Evolutionary conservation across 768 basidiomycete species (phyloP), one percentile per base, ranked within the genome.

Genomic region (Tephrocybe sp.): DNA sequence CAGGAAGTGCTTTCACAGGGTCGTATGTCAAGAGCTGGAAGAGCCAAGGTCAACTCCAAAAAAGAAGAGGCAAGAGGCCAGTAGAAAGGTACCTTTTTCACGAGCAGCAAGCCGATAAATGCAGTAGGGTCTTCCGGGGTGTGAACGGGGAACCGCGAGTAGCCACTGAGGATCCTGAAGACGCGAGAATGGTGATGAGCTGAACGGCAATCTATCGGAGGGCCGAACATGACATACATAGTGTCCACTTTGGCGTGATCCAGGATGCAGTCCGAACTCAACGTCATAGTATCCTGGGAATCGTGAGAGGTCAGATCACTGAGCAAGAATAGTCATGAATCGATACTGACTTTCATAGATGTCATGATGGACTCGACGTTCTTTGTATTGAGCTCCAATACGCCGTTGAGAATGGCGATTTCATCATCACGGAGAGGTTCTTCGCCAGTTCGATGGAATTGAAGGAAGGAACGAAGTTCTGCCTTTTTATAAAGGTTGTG

Each of bases 81-180:
- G 8, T 19, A 1, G 11, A 13, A 16, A 38, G 57, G n/a, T 36
- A 86, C 89, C 77, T 87, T 86, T 62, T 94, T 95, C 41, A 94
- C 78, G 18, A 94, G 78, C 1, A 97, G 73, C 48, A 96, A 76
- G 0, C 95, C 93, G 6, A 87, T 66, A 63, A 94, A 97, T 8
- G 87, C 75, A 9, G 79, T 61, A 8, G 83, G 79, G 34, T 87
- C 77, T 4, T 78, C 80, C 2, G 86, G 77, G 51, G 83, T 81
- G 60, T 96, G 91, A 0, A 98, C 80, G 0, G 95, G 95, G 60
- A 98, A 90, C 16, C 95, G 84, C 1, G 93, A 95, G 64, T 96
- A 97, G 0, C 95, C 95, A 55, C 84, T 88, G n/a, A 75, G 62
- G 18, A 89, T 66, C 37, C 85, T 88, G 30, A 24, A 25, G 36